Base-by-base conservation (phyloP, 768 basidiomycete genomes). In the Phylloporus arenicola region DNA sequence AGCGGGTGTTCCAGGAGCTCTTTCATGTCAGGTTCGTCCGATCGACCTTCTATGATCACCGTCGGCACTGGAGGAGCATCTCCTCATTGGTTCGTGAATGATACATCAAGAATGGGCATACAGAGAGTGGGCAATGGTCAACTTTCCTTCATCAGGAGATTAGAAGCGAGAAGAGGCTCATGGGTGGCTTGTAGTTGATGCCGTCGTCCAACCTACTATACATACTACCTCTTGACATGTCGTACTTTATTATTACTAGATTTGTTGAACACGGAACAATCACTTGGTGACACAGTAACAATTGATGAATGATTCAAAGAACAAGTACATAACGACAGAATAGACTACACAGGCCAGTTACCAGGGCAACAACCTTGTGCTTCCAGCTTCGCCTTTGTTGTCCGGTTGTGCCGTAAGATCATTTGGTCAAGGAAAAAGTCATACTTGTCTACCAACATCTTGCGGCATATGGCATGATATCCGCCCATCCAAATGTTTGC, bases 401-500 rank as follows among this genome's bases (percentile, higher is more conserved):
- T 7, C 13, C 13, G 10, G 27, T 73, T 73, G 1, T 45, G 40
- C 0, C 54, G 43, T 20, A 60, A 31, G 22, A 73, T 68, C 70
- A 72, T 69, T 45, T 72, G 64, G 51, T 72, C 67, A n/a, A n/a
- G n/a, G n/a, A n/a, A n/a, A n/a, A n/a, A n/a, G n/a, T n/a, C n/a
- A n/a, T n/a, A n/a, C n/a, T 61, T 61, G 1, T 49, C 53, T 3
- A 56, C 53, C 0, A 57, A 14, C 70, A 73, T 74, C 57, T 73
- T 69, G 3, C 62, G 25, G 20, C 60, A 62, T 0, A 72, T 71
- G 0, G 65, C 48, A 11, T 61, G 59, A 45, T 67, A 50, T 0
- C 70, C 69, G 0, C 71, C 70, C 20, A 76, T 46, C 76, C 76
- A 77, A 0, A 54, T 27, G 43, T 72, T 71, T 14, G 43, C 62